Percentiles rank a stretch among this genome's conserved stretches.
Conservation (phyloP, 805 yeast species). For the Pichia manshurica region DNA sequence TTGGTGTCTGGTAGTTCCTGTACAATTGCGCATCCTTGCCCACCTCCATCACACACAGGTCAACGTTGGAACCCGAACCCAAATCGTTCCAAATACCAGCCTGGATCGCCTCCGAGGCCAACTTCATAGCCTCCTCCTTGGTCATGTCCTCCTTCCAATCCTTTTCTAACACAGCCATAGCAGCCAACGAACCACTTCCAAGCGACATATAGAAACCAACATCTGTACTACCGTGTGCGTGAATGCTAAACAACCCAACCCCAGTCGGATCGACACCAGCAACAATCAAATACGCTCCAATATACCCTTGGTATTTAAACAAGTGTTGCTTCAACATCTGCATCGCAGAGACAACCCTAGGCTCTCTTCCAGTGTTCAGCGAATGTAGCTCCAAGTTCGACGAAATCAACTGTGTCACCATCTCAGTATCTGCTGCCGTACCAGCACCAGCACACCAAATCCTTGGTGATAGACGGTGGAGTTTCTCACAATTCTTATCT, state of each 20-base stretch:
- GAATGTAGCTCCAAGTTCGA: slow-evolving; percentile 90
- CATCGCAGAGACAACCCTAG: slow-evolving; percentile 89
- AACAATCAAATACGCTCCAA: slow-evolving; percentile 96
- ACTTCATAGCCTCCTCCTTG: slow-evolving; percentile 83
- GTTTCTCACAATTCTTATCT: slow-evolving; percentile 94
- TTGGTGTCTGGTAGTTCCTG: slow-evolving; percentile 89
- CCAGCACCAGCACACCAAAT: slow-evolving; percentile 99
- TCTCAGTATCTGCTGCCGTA: slow-evolving; percentile 99
- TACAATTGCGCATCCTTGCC: slow-evolving; percentile 81
- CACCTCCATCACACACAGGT: slow-evolving; percentile 91
- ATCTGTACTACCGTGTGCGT: slow-evolving; percentile 98
- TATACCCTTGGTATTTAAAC: slow-evolving; percentile 93
- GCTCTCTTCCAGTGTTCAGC: slow-evolving; percentile 74
- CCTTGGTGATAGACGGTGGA: slow-evolving; percentile 81
- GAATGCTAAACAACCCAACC: slow-evolving; percentile 84
- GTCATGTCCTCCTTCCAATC: slow-evolving; percentile 75
- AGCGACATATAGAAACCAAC: slow-evolving; percentile 87
- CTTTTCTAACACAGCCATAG: slow-evolving; percentile 94
- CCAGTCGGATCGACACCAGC: slow-evolving; percentile 98
- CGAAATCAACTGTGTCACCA: slow-evolving; percentile 89
- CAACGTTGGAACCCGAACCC: slow-evolving; percentile 98
- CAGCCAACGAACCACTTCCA: slow-evolving; percentile 97
- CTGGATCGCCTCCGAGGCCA: slow-evolving; percentile 89
- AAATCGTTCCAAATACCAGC: slow-evolving; percentile 99
- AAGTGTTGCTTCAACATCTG: slow-evolving; percentile 92